phyloP scores from a whole-genome alignment of 2,329 filamentous ascomycete genomes.

The Claviceps maximensis region DNA sequence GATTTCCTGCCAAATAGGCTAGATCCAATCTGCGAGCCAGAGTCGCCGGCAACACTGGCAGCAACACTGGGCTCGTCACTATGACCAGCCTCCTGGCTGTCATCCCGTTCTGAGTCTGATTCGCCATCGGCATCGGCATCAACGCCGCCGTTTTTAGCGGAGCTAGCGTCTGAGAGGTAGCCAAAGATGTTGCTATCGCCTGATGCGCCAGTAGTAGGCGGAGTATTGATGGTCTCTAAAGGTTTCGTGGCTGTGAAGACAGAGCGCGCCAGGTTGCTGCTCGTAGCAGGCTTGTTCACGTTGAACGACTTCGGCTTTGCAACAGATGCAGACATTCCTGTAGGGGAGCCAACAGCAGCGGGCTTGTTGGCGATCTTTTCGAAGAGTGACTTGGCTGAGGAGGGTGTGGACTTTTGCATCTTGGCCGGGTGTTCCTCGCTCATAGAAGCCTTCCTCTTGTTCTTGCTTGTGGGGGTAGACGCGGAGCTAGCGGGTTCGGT shows the following conservation, averaged over 20 bases:
- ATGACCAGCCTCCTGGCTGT: slow-evolving; percentile 28
- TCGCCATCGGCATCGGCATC: slow-evolving; percentile 35
- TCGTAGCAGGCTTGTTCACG: slow-evolving; percentile 20
- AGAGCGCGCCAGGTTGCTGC: slow-evolving; percentile 27
- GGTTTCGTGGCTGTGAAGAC: slow-evolving; percentile 29
- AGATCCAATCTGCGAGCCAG: slow-evolving; percentile 20
- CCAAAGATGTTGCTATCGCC: slow-evolving; percentile 41
- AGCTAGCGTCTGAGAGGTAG: slow-evolving; percentile 44
- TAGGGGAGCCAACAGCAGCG: slow-evolving; percentile 9
- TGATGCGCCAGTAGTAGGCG: slow-evolving; percentile 16
- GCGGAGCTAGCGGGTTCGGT: slow-evolving; percentile 17
- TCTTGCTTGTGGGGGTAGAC: slow-evolving; percentile 23
- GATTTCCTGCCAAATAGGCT: slow-evolving; percentile 19
- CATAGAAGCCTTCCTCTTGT: slow-evolving; percentile 38
- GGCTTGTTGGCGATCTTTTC: slow-evolving; percentile 43
- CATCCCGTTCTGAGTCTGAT: slow-evolving; percentile 29
- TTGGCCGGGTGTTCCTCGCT: slow-evolving; percentile 37
- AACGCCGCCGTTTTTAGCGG: slow-evolving; percentile 38
- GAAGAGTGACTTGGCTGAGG: slow-evolving; percentile 41
- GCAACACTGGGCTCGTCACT: slow-evolving; percentile 30
- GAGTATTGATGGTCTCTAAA: slow-evolving; percentile 10
- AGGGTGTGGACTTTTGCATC: slow-evolving; percentile 36
- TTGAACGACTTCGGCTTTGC: slow-evolving; percentile 21
- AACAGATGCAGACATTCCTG: slow-evolving; percentile 14
- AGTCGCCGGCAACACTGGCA: slow-evolving; percentile 27